Evolutionary conservation across 768 basidiomycete species (phyloP).

Genomic region (Naganishia friedmannii): DNA sequence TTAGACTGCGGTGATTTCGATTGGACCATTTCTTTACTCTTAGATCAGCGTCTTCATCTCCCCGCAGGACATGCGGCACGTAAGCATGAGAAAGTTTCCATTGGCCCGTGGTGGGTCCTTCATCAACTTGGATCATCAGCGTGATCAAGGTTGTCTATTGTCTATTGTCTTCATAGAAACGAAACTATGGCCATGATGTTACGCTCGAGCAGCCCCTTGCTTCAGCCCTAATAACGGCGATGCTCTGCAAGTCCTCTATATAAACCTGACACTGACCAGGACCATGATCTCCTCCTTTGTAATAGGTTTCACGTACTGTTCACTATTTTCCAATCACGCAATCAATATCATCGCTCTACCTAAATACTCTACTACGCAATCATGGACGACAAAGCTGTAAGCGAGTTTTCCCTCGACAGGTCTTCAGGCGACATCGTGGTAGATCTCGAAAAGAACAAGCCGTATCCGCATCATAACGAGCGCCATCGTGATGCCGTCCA

Average conservation of each 20-base stretch:
- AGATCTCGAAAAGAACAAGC: constrained; percentile 2
- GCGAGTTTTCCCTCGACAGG: neutral
- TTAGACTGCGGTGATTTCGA: constrained; percentile 5
- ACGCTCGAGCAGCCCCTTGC: neutral
- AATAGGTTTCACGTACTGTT: too few relatives aligned
- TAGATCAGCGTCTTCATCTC: neutral
- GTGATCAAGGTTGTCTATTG: neutral
- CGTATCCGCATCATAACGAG: neutral
- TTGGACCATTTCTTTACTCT: neutral
- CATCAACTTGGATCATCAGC: neutral
- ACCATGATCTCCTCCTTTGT: too few relatives aligned
- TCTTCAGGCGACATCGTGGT: neutral
- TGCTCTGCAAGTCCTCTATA: too few relatives aligned
- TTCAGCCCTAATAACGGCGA: neutral
- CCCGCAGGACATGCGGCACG: neutral
- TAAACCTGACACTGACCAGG: too few relatives aligned
- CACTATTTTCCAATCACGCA: neutral
- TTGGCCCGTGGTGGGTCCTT: neutral
- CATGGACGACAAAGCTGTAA: neutral
- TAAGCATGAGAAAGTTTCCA: constrained; percentile 8
- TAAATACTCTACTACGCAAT: neutral
- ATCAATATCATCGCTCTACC: neutral
- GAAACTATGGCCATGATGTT: neutral
- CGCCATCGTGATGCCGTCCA: neutral
- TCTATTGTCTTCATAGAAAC: neutral